These are phyloP conservation scores for Talaromyces sp. DNA, from an alignment of 2,329 filamentous ascomycete species.

Conservation along the genomic window DNA sequence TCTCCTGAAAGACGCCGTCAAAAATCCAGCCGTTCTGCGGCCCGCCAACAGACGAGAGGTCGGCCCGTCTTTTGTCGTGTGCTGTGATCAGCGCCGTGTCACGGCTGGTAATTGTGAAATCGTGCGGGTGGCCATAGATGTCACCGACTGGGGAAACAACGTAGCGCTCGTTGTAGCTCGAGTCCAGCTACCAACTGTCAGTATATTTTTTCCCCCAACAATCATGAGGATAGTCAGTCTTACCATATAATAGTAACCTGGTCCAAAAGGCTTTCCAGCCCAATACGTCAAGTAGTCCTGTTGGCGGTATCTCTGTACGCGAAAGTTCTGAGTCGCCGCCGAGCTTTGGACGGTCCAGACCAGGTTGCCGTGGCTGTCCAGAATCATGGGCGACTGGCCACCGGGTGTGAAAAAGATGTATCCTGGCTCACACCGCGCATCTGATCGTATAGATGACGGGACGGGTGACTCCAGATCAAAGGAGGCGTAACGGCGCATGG, in stretches of 20 bases:
- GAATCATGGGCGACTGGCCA: conserved; percentile 1
- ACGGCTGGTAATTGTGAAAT: conserved; percentile 39
- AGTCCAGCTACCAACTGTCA: conserved; percentile 6
- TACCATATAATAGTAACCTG: conserved; percentile 8
- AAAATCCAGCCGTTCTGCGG: conserved; percentile 33
- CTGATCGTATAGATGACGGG: neutral
- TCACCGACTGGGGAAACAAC: conserved; percentile 5
- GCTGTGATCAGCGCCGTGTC: conserved; percentile 39
- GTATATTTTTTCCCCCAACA: neutral
- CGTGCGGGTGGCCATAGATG: conserved; percentile 34
- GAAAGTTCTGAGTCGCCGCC: conserved; percentile 3
- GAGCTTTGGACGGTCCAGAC: neutral
- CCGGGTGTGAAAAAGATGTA: conserved; percentile 2
- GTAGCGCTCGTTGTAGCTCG: conserved; percentile 6
- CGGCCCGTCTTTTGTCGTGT: conserved; percentile 32
- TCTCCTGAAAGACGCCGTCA: conserved; percentile 41
- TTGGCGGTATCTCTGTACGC: conserved; percentile 5
- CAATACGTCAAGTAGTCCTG: conserved; percentile 11
- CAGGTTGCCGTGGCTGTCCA: conserved; percentile 1
- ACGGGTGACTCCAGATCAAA: neutral
- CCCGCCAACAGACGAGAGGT: conserved; percentile 35
- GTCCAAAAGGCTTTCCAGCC: neutral
- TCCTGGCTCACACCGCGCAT: neutral
- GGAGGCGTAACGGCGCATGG: neutral
- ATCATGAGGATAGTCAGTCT: neutral